Evolutionary conservation across 1,139 yeast genomes (phyloP).

Genomic region (Debaryomycetaceae sp.): DNA sequence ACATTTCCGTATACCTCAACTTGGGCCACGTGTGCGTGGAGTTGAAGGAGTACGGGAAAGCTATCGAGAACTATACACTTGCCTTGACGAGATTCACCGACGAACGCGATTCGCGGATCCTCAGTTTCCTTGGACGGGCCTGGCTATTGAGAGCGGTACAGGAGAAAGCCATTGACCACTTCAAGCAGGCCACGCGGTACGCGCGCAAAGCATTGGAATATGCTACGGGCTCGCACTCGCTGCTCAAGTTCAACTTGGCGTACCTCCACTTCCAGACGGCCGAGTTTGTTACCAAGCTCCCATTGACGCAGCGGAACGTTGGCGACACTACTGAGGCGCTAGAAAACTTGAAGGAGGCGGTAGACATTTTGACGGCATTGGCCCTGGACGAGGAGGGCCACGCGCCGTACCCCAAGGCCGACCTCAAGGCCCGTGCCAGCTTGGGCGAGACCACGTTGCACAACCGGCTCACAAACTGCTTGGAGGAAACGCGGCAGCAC

Average conservation of each 20-base stretch:
- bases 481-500: constrained; percentile 63
- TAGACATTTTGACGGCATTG: constrained; percentile 47
- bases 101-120: constrained; percentile 52
- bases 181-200: constrained; percentile 52
- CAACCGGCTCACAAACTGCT: constrained; percentile 58
- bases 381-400: constrained; percentile 40
- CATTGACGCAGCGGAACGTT: constrained; percentile 48
- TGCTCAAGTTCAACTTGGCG: constrained; percentile 70
- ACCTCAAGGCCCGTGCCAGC: constrained; percentile 73
- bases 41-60: constrained; percentile 70
- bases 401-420: constrained; percentile 70
- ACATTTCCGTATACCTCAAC: constrained; percentile 73
- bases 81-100: constrained; percentile 60
- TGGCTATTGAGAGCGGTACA: constrained; percentile 77
- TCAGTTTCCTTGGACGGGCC: constrained; percentile 73
- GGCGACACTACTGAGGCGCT: constrained; percentile 52
- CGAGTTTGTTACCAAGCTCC: constrained; percentile 60
- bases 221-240: constrained; percentile 24
- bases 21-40: constrained; percentile 84
- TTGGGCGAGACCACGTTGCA: constrained; percentile 72
- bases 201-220: constrained; percentile 45
- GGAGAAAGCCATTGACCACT: constrained; percentile 53
- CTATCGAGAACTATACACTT: constrained; percentile 80
- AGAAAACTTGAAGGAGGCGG: constrained; percentile 52
- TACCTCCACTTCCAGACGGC: constrained; percentile 82